Conservation (phyloP, 805 yeast species). For the Brettanomyces bruxellensis region DNA sequence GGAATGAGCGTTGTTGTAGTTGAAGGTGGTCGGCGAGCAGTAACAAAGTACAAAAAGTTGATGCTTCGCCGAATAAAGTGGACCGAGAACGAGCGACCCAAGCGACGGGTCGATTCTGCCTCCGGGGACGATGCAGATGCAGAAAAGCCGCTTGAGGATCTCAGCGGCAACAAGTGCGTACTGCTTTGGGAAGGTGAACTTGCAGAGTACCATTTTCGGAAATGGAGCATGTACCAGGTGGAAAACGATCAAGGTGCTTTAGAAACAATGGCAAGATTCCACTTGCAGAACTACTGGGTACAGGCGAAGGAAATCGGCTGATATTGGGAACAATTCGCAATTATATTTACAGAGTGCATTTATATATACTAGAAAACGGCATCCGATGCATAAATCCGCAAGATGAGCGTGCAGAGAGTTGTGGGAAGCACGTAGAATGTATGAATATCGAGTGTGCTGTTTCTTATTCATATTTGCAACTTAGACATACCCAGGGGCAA, state of each 20-base stretch:
- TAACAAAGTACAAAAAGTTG: slow-evolving; percentile 55
- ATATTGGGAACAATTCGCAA: neutral
- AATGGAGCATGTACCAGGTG: slow-evolving; percentile 61
- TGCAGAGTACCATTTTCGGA: slow-evolving; percentile 41
- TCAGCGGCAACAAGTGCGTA: slow-evolving; percentile 34
- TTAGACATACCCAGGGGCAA: too few relatives aligned
- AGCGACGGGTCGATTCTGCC: slow-evolving; percentile 1
- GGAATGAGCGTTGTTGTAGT: slow-evolving; percentile 54
- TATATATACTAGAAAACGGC: too few relatives aligned
- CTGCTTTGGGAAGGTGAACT: slow-evolving; percentile 69
- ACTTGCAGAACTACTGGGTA: slow-evolving; percentile 53
- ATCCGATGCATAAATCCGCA: neutral
- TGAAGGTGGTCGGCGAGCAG: slow-evolving; percentile 62
- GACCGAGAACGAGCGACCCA: slow-evolving; percentile 37
- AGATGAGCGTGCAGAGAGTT: neutral
- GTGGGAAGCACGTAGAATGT: too few relatives aligned
- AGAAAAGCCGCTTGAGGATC: slow-evolving; percentile 24
- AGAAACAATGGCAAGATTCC: slow-evolving; percentile 38
- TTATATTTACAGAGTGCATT: neutral
- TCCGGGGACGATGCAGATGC: neutral
- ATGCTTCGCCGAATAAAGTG: slow-evolving; percentile 58
- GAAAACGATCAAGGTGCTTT: slow-evolving; percentile 41
- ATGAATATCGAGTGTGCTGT: too few relatives aligned
- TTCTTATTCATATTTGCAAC: too few relatives aligned
- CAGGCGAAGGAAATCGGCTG: slow-evolving; percentile 19